Evolutionary conservation across 2,329 filamentous ascomycete genomes (phyloP).

Genomic region (Aureobasidium uvarum): DNA sequence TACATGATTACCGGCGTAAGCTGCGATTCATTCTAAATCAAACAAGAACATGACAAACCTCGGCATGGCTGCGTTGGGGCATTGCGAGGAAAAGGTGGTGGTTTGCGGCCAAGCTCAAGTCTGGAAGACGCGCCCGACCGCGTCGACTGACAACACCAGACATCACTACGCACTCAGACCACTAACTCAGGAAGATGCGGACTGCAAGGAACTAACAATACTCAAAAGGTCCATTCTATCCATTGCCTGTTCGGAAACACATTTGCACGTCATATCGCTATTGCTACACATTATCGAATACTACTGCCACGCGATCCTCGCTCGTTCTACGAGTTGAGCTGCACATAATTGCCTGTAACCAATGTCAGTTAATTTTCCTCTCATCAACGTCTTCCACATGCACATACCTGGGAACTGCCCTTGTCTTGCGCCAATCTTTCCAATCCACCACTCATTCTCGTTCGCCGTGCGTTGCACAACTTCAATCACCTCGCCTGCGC

Average conservation of each 20-base stretch:
- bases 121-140: conserved; percentile 20
- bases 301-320: background rate
- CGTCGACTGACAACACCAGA: conserved; percentile 4
- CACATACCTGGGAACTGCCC: conserved; percentile 91
- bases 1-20: conserved; percentile 42
- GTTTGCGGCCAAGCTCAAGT: conserved; percentile 12
- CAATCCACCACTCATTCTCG: conserved; percentile 97
- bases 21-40: background rate
- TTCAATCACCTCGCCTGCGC: conserved; percentile 84
- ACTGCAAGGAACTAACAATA: background rate
- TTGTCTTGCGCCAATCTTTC: conserved; percentile 71
- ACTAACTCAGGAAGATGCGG: background rate
- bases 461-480: conserved; percentile 80
- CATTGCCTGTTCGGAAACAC: background rate
- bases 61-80: conserved; percentile 21
- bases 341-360: conserved; percentile 17
- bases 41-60: background rate
- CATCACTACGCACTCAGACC: background rate
- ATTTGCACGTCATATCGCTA: conserved; percentile 8
- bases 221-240: background rate
- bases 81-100: conserved; percentile 7
- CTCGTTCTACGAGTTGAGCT: conserved; percentile 18
- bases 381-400: background rate
- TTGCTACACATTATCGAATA: conserved; percentile 14
- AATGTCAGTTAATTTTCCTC: background rate